phyloP scores from a whole-genome alignment of 306 rosid genomes.

The Vicia villosa region DNA sequence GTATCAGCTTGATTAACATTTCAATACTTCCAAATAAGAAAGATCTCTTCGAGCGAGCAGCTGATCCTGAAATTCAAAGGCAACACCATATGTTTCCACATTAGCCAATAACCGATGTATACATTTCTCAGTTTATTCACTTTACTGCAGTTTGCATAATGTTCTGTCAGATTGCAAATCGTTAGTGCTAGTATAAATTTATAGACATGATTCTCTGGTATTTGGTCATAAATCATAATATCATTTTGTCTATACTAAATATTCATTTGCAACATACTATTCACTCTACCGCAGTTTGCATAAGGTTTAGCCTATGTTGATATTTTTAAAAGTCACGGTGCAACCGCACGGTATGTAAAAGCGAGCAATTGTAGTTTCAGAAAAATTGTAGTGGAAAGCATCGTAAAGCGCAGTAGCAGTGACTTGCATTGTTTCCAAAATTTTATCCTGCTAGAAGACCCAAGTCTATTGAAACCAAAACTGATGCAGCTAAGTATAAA shows the following conservation, averaged over 20 bases:
- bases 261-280: constrained; percentile 11
- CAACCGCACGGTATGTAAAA: no score
- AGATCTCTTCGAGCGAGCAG: constrained; percentile 59
- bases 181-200: background rate
- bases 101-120: constrained; percentile 17
- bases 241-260: background rate
- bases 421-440: background rate
- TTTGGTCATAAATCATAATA: constrained; percentile 4
- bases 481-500: constrained; percentile 7
- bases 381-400: no score
- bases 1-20: constrained; percentile 72
- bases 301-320: background rate
- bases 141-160: background rate
- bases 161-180: background rate
- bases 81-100: constrained; percentile 2
- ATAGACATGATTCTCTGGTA: background rate
- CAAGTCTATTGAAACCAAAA: constrained; percentile 21
- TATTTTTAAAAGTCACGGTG: no score
- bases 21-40: constrained; percentile 78
- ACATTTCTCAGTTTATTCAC: background rate
- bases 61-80: constrained; percentile 61
- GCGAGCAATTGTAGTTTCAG: no score
- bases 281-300: background rate
- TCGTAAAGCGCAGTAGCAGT: no score
- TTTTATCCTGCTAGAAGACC: background rate